Base-by-base conservation (phyloP, 163 green algal genomes). In the Coccomyxa subellipsoidea region DNA sequence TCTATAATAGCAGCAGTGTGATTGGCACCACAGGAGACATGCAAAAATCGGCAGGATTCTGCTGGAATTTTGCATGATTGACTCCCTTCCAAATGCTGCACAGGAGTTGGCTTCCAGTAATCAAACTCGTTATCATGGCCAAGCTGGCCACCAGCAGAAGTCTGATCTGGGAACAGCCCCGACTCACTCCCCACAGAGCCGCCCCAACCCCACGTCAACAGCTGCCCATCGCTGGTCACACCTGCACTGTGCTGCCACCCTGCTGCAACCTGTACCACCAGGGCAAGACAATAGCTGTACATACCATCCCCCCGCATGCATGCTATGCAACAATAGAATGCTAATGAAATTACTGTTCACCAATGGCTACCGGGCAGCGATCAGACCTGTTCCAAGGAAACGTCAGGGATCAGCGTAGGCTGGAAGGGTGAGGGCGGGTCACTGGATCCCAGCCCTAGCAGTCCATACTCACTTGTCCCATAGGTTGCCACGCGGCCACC, bases 1-100 rank as follows among this genome's bases (percentile, higher is more conserved):
- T 96, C 88, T 12, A 95, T 35, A 12, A 95, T 76, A 29, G 89
- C 89, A 8, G 92, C 92, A 0, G 86, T 94, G 75, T 96, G 92
- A 83, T 96, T 95, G 35, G 92, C 81, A 2, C 91, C 92, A 53
- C 87, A 92, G 0, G 89, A 80, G 9, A 94, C 88, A 54, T 84
- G 66, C 78, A 90, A 9, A 21, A 80, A 85, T 77, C 18, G 29
- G 76, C 38, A 82, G 36, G 29, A 69, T 69, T 59, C 66, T 36
- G 31, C 47, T 38, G 53, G 31, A 21, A n/a, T 40, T 27, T n/a
- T 32, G 38, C 25, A 7, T 21, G 21, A 34, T 15, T 77, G 12
- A 15, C 37, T 23, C 8, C 7, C 75, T 27, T 69, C 38, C 32
- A 86, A 23, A 7, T 53, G 15, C n/a, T 40, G 69, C 18, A 86